phyloP scores from a whole-genome alignment of 2,329 filamentous ascomycete species.

The Diaporthe nobilis region DNA sequence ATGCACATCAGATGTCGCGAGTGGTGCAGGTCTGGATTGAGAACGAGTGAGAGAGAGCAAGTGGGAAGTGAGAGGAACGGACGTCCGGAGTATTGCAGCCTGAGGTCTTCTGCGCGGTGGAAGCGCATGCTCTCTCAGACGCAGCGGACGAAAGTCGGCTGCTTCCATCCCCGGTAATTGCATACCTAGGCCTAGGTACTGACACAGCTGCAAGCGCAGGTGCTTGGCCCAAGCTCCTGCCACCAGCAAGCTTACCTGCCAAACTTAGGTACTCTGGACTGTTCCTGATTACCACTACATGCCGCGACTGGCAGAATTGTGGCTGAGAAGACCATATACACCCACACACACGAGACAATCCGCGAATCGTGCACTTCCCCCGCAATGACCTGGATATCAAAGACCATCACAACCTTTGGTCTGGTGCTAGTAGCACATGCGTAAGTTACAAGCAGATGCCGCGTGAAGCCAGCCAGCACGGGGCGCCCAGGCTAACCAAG shows the following conservation, averaged over 20 bases:
- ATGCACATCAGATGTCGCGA: background rate
- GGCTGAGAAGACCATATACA: background rate
- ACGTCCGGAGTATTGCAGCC: background rate
- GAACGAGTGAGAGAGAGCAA: background rate
- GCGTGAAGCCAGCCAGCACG: conserved; percentile 19
- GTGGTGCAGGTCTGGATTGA: background rate
- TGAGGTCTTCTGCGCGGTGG: background rate
- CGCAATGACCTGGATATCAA: conserved; percentile 80
- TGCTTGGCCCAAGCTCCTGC: conserved; percentile 38
- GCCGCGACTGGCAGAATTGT: background rate
- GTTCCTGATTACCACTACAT: background rate
- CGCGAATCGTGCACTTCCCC: background rate
- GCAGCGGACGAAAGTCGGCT: background rate
- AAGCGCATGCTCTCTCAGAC: background rate
- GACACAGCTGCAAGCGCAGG: background rate
- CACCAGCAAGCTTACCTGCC: conserved; percentile 7
- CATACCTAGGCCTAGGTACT: background rate
- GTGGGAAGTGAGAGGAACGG: background rate
- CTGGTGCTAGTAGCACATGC: conserved; percentile 86
- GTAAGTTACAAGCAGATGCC: conserved; percentile 67
- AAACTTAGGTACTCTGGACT: background rate
- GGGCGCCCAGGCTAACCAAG: conserved; percentile 40
- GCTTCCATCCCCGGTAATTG: conserved; percentile 23
- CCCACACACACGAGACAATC: background rate
- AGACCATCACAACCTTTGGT: conserved; percentile 79